Conservation (phyloP, 306 rosid genomes). For the Cicer bijugum region DNA sequence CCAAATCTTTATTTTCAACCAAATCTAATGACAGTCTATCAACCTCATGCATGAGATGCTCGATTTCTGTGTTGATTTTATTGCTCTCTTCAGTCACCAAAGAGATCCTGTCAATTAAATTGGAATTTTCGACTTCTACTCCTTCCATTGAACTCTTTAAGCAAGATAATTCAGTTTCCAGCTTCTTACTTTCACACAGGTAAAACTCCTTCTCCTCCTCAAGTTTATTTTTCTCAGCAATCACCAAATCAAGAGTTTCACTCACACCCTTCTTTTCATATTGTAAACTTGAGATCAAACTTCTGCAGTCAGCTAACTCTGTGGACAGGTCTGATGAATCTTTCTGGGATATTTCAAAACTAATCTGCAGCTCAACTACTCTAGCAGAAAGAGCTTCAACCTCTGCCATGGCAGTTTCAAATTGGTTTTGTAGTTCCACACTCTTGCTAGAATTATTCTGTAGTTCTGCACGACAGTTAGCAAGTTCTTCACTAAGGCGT, state of each 20-base stretch:
- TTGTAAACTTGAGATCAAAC: conserved; percentile 62
- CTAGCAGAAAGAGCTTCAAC: conserved; percentile 65
- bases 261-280: conserved; percentile 63
- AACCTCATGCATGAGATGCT: conserved; percentile 56
- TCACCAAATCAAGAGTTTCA: conserved; percentile 53
- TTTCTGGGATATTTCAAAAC: conserved; percentile 61
- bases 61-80: conserved; percentile 57
- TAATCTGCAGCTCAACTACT: conserved; percentile 61
- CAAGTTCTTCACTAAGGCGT: conserved; percentile 68
- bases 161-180: conserved; percentile 60
- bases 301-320: conserved; percentile 74
- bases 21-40: conserved; percentile 59
- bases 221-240: conserved; percentile 59
- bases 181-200: conserved; percentile 61
- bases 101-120: conserved; percentile 56
- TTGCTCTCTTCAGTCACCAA: conserved; percentile 60
- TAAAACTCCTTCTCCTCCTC: conserved; percentile 60
- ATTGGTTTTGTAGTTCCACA: conserved; percentile 64
- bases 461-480: conserved; percentile 61
- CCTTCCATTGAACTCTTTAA: conserved; percentile 52
- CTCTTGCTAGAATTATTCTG: conserved; percentile 55
- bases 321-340: conserved; percentile 57
- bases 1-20: conserved; percentile 58
- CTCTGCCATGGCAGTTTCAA: conserved; percentile 54
- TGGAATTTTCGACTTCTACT: conserved; percentile 64